Conservation (phyloP, 768 basidiomycete species). For the Mycena haematopus region DNA sequence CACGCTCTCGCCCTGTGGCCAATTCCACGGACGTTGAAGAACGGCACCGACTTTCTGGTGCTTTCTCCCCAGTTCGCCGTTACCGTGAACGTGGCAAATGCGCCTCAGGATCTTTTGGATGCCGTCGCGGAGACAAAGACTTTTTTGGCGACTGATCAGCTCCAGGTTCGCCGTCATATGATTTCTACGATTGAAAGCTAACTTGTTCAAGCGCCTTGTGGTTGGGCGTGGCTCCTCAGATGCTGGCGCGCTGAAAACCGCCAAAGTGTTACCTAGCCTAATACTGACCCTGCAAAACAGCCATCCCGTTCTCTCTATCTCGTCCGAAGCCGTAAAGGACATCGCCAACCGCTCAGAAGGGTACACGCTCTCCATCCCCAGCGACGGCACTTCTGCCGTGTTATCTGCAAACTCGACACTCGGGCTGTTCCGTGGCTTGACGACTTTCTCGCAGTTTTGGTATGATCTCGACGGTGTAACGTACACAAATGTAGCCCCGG, state of each 20-base stretch:
- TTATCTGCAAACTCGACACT: slow-evolving; percentile 68
- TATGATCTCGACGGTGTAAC: slow-evolving; percentile 55
- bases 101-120: slow-evolving; percentile 63
- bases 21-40: slow-evolving; percentile 52
- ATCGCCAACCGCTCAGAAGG: slow-evolving; percentile 61
- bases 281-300: slow-evolving; percentile 46
- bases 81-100: slow-evolving; percentile 45
- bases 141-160: slow-evolving; percentile 57
- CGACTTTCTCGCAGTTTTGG: slow-evolving; percentile 79
- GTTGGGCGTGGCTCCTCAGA: slow-evolving; percentile 64
- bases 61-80: slow-evolving; percentile 62
- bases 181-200: neutral
- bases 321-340: slow-evolving; percentile 56
- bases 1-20: slow-evolving; percentile 48
- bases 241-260: slow-evolving; percentile 41
- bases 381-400: slow-evolving; percentile 57
- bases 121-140: slow-evolving; percentile 58
- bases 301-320: slow-evolving; percentile 50
- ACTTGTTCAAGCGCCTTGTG: slow-evolving; percentile 47
- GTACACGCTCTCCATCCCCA: slow-evolving; percentile 63
- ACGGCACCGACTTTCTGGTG: slow-evolving; percentile 49
- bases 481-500: slow-evolving; percentile 62
- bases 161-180: slow-evolving; percentile 38
- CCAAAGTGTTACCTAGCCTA: slow-evolving; percentile 50
- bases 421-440: slow-evolving; percentile 73